Percentiles rank a stretch among this genome's conserved stretches.
Evolutionary conservation across 2,329 filamentous ascomycete species (phyloP).

Genomic region (Sporothrix inflata): DNA sequence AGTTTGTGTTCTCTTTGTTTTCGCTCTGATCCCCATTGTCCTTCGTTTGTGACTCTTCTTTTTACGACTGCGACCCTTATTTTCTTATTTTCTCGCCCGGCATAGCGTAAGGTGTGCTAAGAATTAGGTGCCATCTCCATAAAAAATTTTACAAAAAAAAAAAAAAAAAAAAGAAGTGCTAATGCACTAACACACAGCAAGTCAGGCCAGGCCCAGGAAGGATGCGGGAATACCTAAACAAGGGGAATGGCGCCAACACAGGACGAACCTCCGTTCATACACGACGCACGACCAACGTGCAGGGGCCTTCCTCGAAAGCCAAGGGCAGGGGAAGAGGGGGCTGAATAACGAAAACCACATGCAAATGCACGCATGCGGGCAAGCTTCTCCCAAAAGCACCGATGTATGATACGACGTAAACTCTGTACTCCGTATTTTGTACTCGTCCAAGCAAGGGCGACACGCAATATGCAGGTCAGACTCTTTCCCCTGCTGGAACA

Average conservation of each 20-base stretch:
- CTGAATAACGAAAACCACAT: not conserved
- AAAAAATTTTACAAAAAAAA: too few relatives aligned
- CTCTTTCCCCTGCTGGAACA: not conserved
- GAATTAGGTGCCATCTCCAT: not conserved
- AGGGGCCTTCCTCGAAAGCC: not conserved
- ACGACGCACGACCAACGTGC: not conserved
- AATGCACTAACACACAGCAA: slow-evolving; percentile 1
- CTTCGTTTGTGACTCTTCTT: not conserved
- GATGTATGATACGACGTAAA: not conserved
- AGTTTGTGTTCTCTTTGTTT: not conserved
- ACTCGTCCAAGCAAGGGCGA: not conserved
- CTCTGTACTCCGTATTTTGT: too few relatives aligned
- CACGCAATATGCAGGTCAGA: not conserved
- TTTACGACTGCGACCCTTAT: slow-evolving; percentile 7
- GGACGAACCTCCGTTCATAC: not conserved
- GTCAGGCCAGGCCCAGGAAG: not conserved
- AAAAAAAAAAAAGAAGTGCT: not conserved
- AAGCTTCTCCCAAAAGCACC: not conserved
- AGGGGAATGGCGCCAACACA: not conserved
- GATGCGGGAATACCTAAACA: not conserved
- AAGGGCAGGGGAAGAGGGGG: not conserved
- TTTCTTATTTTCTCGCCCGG: not conserved
- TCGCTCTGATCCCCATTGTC: not conserved
- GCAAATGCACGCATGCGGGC: not conserved
- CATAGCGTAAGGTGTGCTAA: not conserved